Evolutionary conservation across 352 stramenopile genomes (phyloP), one percentile per base, ranked within the genome.

Genomic region (Globisporangium perplexum): DNA sequence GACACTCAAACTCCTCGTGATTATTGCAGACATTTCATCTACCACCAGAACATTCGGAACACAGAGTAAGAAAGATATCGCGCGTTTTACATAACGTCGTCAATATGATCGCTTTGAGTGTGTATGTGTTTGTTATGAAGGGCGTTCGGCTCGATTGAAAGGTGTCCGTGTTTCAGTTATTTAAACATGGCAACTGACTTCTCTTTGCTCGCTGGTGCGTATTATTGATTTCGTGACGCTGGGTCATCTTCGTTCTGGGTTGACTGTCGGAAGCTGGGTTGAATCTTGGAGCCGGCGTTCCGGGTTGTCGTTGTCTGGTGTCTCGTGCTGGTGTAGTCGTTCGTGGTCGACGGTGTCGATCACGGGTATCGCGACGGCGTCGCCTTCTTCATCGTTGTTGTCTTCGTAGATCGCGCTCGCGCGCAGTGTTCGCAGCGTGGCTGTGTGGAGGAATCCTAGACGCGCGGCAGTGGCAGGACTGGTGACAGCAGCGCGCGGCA

Each of bases 151-250:
- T 30, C 26, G 5, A 5, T 30, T 30, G 26, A 30, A 30, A 30
- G 26, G 26, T 30, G 26, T 30, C 26, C 26, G 15, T 44, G 11
- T 44, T 23, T 23, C n/a, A n/a, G 14, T 2, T 23, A 1, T 23
- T 44, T 11, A n/a, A 41, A n/a, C 47, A 65, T 39, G 33, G 33
- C 33, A 39, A 39, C 33, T 39, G 33, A 39, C 33, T 39, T 39
- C 33, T 39, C 33, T 39, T 39, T 39, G 33, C 33, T 39, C 33
- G 33, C 33, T 39, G 10, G 3, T 39, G 33, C 33, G 33, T 39
- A 10, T 18, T 39, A 3, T 39, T 39, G 10, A 7, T 39, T 11
- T 39, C 33, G 2, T 39, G 33, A 39, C 33, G 33, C 33, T 3
- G 33, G 33, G 33, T 39, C 33, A 39, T 39, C 33, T 39, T 39